Evolutionary conservation across 306 rosid genomes (phyloP).

Genomic region (Senna siamea): DNA sequence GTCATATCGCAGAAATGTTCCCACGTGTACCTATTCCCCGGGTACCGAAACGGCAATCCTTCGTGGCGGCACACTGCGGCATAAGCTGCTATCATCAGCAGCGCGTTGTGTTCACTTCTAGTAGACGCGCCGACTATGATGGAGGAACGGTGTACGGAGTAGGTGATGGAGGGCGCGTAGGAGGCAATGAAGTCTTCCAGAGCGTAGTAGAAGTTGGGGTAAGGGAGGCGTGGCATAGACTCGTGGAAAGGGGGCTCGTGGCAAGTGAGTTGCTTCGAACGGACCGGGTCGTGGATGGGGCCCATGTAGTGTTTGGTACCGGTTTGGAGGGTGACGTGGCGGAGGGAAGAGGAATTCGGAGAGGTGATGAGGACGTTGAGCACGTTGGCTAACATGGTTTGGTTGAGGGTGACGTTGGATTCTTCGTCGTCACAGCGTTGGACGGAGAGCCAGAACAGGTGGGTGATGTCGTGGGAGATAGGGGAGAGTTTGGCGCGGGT

Average conservation of each 20-base stretch:
- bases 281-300: slow-evolving; percentile 34
- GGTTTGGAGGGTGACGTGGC: slow-evolving; percentile 48
- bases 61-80: slow-evolving; percentile 39
- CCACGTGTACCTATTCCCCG: slow-evolving; percentile 46
- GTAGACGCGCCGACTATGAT: slow-evolving; percentile 42
- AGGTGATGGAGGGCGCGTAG: not conserved
- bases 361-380: slow-evolving; percentile 27
- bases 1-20: slow-evolving; percentile 55
- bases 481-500: slow-evolving; percentile 39
- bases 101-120: slow-evolving; percentile 24
- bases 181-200: slow-evolving; percentile 41
- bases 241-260: slow-evolving; percentile 46
- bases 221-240: slow-evolving; percentile 35
- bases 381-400: slow-evolving; percentile 41
- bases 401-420: slow-evolving; percentile 22
- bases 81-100: slow-evolving; percentile 26
- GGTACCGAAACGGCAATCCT: slow-evolving; percentile 42
- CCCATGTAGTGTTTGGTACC: slow-evolving; percentile 57
- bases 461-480: slow-evolving; percentile 43
- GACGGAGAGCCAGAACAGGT: slow-evolving; percentile 46
- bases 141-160: slow-evolving; percentile 47
- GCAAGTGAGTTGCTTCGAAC: not conserved
- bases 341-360: not conserved
- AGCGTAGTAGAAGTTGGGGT: slow-evolving; percentile 52
- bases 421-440: slow-evolving; percentile 34